Base-by-base conservation (phyloP, 768 basidiomycete genomes). In the Lyophyllum shimeji region DNA sequence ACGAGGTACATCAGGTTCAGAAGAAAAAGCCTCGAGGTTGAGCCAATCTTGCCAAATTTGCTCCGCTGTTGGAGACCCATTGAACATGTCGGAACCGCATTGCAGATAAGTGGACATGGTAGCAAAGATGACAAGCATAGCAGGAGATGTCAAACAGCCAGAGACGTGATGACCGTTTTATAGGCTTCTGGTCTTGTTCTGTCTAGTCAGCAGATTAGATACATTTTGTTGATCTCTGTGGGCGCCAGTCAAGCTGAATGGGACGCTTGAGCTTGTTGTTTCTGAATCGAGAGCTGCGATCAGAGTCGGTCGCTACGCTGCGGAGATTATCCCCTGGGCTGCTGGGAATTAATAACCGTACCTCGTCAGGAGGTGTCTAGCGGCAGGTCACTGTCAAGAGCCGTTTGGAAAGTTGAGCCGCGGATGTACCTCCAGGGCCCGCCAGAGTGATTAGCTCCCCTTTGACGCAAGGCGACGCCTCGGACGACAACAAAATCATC, bases 11-110 rank as follows among this genome's bases (percentile, higher is more conserved):
- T 50, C 49, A 27, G 37, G 24, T 42, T 55, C 50, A 39, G 53
- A 39, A 4, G 50, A 49, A 29, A 49, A 51, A 12, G 53, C 49
- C 18, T 59, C 53, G 12, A 46, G 39, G 43, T 55, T 55, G 24
- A 59, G 55, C 45, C 49, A 59, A 20, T 52, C 42, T 23, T 59
- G 37, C 58, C 58, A 59, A 7, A 33, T 21, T 33, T 47, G 58
- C 5, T 55, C 53, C 39, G 18, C 12, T 44, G 13, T n/a, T 44
- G 43, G 23, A 46, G 45, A 24, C n/a, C 7, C 20, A n/a, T 44
- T 20, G 12, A 24, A 24, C 7, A 44, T 2, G 43, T 44, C 34
- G 34, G 9, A 40, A 15, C 20, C 7, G 40, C 29, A 12, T 52
- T 51, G 53, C 17, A 37, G 23, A 12, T 20, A 2, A 18, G 29